Percentiles rank a stretch among this genome's conserved stretches.
Evolutionary conservation across 371 early-diverging fungal genomes (phyloP).

Genomic region (Rhizopus sp.): DNA sequence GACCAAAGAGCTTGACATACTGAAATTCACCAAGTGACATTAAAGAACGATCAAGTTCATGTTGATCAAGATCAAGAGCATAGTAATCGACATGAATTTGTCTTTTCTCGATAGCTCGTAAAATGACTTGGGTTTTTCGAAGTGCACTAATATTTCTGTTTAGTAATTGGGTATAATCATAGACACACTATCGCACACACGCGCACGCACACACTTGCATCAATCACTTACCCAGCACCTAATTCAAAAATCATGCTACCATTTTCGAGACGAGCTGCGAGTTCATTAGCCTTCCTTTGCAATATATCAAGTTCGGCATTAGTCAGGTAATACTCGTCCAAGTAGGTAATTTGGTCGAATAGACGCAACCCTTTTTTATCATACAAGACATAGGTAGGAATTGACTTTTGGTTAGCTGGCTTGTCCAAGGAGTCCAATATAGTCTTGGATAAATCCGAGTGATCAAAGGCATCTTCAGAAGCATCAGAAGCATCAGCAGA

Average conservation of each 20-base stretch:
- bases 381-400: conserved; percentile 81
- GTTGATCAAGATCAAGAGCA: conserved; percentile 88
- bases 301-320: conserved; percentile 82
- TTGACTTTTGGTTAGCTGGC: conserved; percentile 42
- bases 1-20: conserved; percentile 71
- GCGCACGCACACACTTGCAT: not conserved
- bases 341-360: conserved; percentile 87
- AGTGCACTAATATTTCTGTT: conserved; percentile 58
- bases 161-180: conserved; percentile 3
- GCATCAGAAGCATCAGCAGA: conserved; percentile 33
- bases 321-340: conserved; percentile 85
- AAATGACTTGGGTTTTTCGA: conserved; percentile 82
- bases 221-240: conserved; percentile 74
- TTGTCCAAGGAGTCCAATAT: conserved; percentile 50
- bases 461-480: conserved; percentile 44
- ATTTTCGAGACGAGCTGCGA: conserved; percentile 66
- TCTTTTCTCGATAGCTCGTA: conserved; percentile 70
- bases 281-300: conserved; percentile 55
- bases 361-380: conserved; percentile 82
- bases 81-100: conserved; percentile 75
- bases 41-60: conserved; percentile 71
- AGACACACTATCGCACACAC: not conserved
- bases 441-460: conserved; percentile 43
- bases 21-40: conserved; percentile 43
- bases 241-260: conserved; percentile 79